Evolutionary conservation across 176 grass and related monocot genomes (phyloP).

Genomic region (Eleusine indica): DNA sequence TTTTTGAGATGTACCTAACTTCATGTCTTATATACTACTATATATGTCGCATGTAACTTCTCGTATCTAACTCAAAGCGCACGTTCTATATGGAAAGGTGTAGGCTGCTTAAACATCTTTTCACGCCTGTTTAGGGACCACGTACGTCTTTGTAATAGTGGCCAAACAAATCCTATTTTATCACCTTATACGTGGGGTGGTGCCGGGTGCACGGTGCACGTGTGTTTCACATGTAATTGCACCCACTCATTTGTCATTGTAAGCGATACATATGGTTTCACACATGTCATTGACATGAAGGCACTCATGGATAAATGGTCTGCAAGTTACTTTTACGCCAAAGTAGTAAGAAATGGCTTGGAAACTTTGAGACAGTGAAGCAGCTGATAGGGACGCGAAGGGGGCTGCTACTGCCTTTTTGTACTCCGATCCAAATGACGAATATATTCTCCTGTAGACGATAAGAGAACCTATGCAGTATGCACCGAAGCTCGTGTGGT

Average conservation of each 20-base stretch:
- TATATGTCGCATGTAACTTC: too few relatives aligned
- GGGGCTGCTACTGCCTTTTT: not conserved
- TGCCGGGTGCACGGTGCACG: too few relatives aligned
- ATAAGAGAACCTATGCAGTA: constrained; percentile 24
- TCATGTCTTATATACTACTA: too few relatives aligned
- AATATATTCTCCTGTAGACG: constrained; percentile 39
- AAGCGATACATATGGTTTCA: too few relatives aligned
- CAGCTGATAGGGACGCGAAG: not conserved
- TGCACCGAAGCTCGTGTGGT: not conserved
- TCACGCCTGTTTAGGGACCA: not conserved
- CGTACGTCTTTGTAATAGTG: not conserved
- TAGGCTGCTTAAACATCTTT: not conserved
- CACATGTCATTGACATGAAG: too few relatives aligned
- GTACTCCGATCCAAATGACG: not conserved
- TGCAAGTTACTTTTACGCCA: too few relatives aligned
- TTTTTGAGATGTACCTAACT: too few relatives aligned
- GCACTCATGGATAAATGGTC: too few relatives aligned
- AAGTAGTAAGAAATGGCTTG: not conserved
- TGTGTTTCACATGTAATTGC: too few relatives aligned
- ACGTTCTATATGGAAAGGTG: not conserved
- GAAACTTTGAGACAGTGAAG: not conserved
- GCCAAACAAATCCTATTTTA: too few relatives aligned
- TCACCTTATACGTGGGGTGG: too few relatives aligned
- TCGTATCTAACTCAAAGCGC: not conserved
- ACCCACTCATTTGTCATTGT: too few relatives aligned